These are phyloP conservation scores for Lachancea quebecensis DNA, from an alignment of 805 yeast species.

Conservation along the genomic window DNA sequence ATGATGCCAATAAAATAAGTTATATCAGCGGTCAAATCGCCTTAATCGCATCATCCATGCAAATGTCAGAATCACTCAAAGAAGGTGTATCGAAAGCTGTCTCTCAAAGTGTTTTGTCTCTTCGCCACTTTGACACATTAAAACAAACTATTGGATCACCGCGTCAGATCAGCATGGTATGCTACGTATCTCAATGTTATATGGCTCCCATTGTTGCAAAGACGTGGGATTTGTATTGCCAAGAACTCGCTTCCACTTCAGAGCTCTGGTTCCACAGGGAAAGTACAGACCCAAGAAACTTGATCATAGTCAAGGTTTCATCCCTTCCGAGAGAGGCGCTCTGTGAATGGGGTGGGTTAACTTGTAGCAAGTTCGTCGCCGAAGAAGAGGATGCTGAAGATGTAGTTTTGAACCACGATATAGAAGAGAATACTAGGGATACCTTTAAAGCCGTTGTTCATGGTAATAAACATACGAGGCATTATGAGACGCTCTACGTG, in stretches of 20 bases:
- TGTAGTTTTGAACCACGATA: neutral
- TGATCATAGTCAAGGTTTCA: slow-evolving; percentile 49
- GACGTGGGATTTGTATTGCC: slow-evolving; percentile 43
- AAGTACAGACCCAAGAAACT: slow-evolving; percentile 13
- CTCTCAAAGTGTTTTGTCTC: slow-evolving; percentile 45
- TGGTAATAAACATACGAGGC: slow-evolving; percentile 1
- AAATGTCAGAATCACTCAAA: slow-evolving; percentile 24
- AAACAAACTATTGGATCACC: slow-evolving; percentile 45
- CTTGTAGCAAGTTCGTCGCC: slow-evolving; percentile 31
- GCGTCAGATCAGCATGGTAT: slow-evolving; percentile 43
- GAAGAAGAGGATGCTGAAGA: slow-evolving; percentile 41
- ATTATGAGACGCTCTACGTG: slow-evolving; percentile 18
- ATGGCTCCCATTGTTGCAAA: slow-evolving; percentile 30
- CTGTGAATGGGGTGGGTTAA: slow-evolving; percentile 71
- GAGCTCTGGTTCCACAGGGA: slow-evolving; percentile 1
- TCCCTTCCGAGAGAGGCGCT: slow-evolving; percentile 56
- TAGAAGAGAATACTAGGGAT: neutral
- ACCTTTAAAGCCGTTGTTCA: neutral
- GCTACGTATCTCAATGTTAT: slow-evolving; percentile 41
- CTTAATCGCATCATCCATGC: slow-evolving; percentile 66
- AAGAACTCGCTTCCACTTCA: slow-evolving; percentile 12
- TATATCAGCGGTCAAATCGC: slow-evolving; percentile 89
- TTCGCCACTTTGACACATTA: slow-evolving; percentile 69
- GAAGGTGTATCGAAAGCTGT: slow-evolving; percentile 4
- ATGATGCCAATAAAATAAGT: slow-evolving; percentile 46